Percentiles rank a stretch among this genome's conserved stretches.
Conservation (phyloP, 1,284 basidiomycete species). For the Boletus subluridellus region DNA sequence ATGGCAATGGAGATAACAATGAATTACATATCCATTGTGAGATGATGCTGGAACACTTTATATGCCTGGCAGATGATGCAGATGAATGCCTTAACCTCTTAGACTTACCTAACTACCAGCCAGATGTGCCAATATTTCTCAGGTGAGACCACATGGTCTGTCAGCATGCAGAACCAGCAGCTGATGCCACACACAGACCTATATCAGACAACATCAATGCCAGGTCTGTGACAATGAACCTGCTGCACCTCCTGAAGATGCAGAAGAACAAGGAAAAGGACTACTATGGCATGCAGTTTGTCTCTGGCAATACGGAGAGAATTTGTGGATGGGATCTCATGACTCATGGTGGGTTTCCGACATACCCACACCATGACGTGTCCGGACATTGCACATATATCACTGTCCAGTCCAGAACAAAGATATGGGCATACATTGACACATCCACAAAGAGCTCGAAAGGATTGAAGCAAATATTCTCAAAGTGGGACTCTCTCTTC, state of each 20-base stretch:
- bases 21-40: no score
- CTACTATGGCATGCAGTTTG: neutral
- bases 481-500: neutral
- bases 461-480: neutral
- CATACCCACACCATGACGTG: neutral
- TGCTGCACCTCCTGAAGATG: no score
- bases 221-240: neutral
- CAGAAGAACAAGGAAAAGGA: neutral
- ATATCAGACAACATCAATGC: neutral
- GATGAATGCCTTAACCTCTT: no score
- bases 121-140: no score
- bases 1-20: no score
- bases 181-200: neutral
- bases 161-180: no score
- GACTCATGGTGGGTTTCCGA: neutral
- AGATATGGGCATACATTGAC: neutral
- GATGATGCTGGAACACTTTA: no score
- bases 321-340: neutral
- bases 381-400: neutral
- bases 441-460: rapidly evolving
- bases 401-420: rapidly evolving
- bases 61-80: no score
- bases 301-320: neutral
- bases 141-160: no score
- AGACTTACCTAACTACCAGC: no score